Evolutionary conservation across 164 flowering plant species (phyloP).

Genomic region (Chimonanthus salicifolius): DNA sequence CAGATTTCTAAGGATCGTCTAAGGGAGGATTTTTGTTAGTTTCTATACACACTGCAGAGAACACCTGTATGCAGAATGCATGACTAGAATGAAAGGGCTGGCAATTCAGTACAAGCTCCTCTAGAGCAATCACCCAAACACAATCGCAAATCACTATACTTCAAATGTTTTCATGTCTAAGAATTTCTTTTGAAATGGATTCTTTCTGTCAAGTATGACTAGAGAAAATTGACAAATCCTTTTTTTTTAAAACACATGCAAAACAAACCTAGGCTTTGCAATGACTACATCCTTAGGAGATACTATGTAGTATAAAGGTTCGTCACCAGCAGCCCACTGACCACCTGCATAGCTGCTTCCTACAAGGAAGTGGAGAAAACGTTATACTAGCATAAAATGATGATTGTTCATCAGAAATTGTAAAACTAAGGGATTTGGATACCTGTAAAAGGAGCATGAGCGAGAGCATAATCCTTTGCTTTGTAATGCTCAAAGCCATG

Average conservation of each 20-base stretch:
- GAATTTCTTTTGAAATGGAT: too few species aligned
- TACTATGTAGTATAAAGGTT: constrained; percentile 89
- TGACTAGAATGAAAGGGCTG: too few species aligned
- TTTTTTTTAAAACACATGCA: not conserved
- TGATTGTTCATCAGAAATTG: not conserved
- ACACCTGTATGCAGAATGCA: too few species aligned
- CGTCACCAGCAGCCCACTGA: constrained; percentile 99
- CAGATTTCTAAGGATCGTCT: too few species aligned
- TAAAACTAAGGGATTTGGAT: not conserved
- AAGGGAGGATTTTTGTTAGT: too few species aligned
- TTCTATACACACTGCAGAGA: too few species aligned
- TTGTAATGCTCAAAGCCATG: constrained; percentile 99
- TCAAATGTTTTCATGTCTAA: too few species aligned
- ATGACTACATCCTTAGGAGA: constrained; percentile 96
- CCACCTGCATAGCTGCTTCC: constrained; percentile 99
- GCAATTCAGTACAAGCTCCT: too few species aligned
- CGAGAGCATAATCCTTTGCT: constrained; percentile 92
- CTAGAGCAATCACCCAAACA: too few species aligned
- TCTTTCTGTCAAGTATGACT: too few species aligned
- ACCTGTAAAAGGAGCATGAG: constrained; percentile 97
- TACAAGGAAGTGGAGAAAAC: constrained; percentile 27
- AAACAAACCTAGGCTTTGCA: constrained; percentile 87
- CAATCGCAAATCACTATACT: too few species aligned
- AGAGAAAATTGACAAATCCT: too few species aligned
- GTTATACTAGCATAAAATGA: not conserved